Conservation (phyloP, 1,284 basidiomycete genomes). For the Ceratobasidium sp. region DNA sequence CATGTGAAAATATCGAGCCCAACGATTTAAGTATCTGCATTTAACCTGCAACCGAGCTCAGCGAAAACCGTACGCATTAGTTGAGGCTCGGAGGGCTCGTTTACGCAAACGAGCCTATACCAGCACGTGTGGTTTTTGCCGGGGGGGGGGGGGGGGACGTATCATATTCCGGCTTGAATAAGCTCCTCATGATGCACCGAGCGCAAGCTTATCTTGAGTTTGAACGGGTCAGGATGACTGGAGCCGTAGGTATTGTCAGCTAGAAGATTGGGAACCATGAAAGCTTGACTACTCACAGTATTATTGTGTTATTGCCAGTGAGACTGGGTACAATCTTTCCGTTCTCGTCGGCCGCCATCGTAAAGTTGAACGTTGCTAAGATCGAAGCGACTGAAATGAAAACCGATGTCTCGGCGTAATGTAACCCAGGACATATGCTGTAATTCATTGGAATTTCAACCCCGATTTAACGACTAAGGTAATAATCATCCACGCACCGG, state of each 20-base stretch:
- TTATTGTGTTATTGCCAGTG: constrained; percentile 44
- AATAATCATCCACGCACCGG: not conserved
- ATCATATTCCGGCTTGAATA: not conserved
- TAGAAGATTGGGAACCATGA: not conserved
- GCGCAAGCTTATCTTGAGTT: not conserved
- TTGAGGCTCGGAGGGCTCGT: too few relatives aligned
- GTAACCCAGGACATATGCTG: constrained; percentile 18
- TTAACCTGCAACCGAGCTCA: not conserved
- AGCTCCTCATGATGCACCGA: not conserved
- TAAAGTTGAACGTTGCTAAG: constrained; percentile 50
- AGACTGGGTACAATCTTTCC: constrained; percentile 39
- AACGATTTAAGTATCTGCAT: too few relatives aligned
- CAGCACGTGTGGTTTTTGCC: too few relatives aligned
- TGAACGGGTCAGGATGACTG: constrained; percentile 6
- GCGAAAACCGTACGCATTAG: not conserved
- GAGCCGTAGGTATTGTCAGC: not conserved
- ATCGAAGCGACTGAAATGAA: constrained; percentile 53
- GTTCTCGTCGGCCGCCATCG: constrained; percentile 42
- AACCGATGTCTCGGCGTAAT: constrained; percentile 39
- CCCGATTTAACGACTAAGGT: constrained; percentile 27
- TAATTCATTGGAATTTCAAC: not conserved
- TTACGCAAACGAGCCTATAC: too few relatives aligned
- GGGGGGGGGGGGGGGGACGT: too few relatives aligned
- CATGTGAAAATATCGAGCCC: too few relatives aligned
- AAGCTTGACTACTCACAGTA: not conserved